phyloP scores from a whole-genome alignment of 2,329 filamentous ascomycete species.

The Aureobasidium leucospermi region DNA sequence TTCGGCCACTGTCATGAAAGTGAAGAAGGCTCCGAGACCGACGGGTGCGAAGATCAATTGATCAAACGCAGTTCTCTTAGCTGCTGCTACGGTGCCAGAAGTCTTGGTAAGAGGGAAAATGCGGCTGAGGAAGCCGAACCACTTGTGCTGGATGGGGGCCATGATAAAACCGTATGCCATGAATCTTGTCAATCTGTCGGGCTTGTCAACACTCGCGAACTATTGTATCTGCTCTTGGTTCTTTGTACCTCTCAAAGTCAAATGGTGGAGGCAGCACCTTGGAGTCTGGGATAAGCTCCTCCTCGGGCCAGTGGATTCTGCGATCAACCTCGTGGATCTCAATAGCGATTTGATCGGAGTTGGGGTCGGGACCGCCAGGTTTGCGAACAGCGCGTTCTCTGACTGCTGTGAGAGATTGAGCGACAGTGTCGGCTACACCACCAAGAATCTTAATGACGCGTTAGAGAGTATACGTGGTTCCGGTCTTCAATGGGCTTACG shows the following conservation, averaged over 20 bases:
- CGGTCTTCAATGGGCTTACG: conserved; percentile 35
- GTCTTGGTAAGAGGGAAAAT: conserved; percentile 79
- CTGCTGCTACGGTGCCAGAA: conserved; percentile 63
- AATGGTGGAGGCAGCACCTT: conserved; percentile 69
- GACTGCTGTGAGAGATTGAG: conserved; percentile 83
- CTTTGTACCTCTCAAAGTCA: conserved; percentile 63
- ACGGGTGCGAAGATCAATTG: conserved; percentile 90
- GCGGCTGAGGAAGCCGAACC: conserved; percentile 79
- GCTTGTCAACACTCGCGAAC: neutral
- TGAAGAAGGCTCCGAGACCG: conserved; percentile 83
- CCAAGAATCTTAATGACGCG: conserved; percentile 57
- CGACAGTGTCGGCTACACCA: conserved; percentile 92
- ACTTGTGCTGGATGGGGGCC: conserved; percentile 90
- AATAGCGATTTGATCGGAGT: conserved; percentile 69
- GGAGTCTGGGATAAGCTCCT: conserved; percentile 59
- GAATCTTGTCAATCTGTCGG: conserved; percentile 69
- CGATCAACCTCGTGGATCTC: conserved; percentile 83
- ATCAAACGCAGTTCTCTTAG: conserved; percentile 88
- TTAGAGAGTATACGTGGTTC: conserved; percentile 11
- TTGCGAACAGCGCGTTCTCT: conserved; percentile 51
- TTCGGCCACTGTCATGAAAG: conserved; percentile 92
- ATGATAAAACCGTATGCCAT: conserved; percentile 97
- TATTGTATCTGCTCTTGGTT: neutral
- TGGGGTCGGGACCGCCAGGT: conserved; percentile 46
- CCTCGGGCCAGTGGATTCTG: conserved; percentile 60